Percentiles rank a stretch among this genome's conserved stretches.
phyloP scores from a whole-genome alignment of 2,329 filamentous ascomycete species.

The Xylariaceae sp. region DNA sequence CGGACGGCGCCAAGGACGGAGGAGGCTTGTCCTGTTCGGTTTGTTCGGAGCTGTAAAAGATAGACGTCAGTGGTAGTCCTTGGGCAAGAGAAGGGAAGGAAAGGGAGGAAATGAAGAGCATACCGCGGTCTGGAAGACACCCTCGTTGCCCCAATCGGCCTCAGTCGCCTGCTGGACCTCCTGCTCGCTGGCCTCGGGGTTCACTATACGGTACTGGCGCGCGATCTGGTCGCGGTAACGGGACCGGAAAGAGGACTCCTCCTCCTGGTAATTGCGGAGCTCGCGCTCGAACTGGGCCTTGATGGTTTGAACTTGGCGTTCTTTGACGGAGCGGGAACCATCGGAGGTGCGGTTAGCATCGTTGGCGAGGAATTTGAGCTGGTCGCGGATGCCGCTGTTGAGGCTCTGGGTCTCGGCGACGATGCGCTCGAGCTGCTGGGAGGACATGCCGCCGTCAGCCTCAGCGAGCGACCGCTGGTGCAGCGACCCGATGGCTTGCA shows the following conservation, averaged over 20 bases:
- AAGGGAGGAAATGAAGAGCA: background rate
- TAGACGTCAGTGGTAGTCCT: conserved; percentile 8
- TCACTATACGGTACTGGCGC: conserved; percentile 76
- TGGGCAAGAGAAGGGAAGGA: background rate
- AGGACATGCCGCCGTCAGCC: conserved; percentile 51
- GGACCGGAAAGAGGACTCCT: conserved; percentile 67
- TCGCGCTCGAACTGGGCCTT: conserved; percentile 70
- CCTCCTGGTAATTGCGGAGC: conserved; percentile 64
- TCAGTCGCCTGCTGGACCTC: conserved; percentile 67
- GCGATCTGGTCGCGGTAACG: conserved; percentile 74
- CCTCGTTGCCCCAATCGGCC: conserved; percentile 71
- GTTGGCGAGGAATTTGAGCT: conserved; percentile 70
- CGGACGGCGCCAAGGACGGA: conserved; percentile 74
- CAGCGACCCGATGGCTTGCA: conserved; percentile 63
- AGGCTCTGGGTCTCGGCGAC: conserved; percentile 67
- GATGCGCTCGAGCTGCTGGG: conserved; percentile 60
- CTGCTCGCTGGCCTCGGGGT: conserved; percentile 71
- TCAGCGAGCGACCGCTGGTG: conserved; percentile 70
- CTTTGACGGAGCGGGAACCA: conserved; percentile 61
- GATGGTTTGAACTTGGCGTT: conserved; percentile 63
- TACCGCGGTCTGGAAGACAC: conserved; percentile 78
- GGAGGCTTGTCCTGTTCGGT: conserved; percentile 68
- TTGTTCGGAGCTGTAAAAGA: conserved; percentile 60
- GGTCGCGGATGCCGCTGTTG: conserved; percentile 72
- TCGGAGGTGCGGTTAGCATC: conserved; percentile 63